phyloP scores from a whole-genome alignment of 78 protist genomes.

The Isochrysis galbana region DNA sequence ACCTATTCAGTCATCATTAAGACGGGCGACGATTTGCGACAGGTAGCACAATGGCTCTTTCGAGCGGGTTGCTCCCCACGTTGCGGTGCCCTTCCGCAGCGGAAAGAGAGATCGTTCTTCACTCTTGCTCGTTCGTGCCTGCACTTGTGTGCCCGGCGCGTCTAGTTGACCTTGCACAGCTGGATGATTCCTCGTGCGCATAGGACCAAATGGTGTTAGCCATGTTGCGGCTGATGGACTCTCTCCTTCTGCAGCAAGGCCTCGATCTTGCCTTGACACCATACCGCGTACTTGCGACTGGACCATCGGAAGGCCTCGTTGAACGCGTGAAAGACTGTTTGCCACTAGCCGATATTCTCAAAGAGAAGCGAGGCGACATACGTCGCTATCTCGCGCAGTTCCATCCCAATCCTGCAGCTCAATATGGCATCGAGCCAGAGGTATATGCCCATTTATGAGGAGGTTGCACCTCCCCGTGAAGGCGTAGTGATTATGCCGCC shows the following conservation, averaged over 20 bases:
- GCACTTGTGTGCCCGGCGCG: no score
- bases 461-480: no score
- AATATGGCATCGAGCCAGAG: background rate
- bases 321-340: slow-evolving; percentile 37
- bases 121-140: no score
- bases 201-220: slow-evolving; percentile 95
- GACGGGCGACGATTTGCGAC: slow-evolving; percentile 93
- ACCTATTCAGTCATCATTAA: slow-evolving; percentile 77
- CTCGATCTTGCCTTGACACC: slow-evolving; percentile 91
- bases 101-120: no score
- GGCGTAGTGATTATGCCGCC: no score
- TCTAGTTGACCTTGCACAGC: no score
- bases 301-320: slow-evolving; percentile 68
- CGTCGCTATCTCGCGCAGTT: background rate
- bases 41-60: no score
- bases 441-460: no score
- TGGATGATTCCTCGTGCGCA: no score
- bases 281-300: slow-evolving; percentile 88
- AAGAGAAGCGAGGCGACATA: background rate
- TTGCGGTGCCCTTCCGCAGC: no score
- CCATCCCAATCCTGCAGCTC: background rate
- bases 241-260: slow-evolving; percentile 72
- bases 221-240: slow-evolving; percentile 88
- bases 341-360: background rate
- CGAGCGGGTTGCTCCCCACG: no score